Evolutionary conservation across 2,329 filamentous ascomycete genomes (phyloP).

Genomic region (Harringtonia aguacate): DNA sequence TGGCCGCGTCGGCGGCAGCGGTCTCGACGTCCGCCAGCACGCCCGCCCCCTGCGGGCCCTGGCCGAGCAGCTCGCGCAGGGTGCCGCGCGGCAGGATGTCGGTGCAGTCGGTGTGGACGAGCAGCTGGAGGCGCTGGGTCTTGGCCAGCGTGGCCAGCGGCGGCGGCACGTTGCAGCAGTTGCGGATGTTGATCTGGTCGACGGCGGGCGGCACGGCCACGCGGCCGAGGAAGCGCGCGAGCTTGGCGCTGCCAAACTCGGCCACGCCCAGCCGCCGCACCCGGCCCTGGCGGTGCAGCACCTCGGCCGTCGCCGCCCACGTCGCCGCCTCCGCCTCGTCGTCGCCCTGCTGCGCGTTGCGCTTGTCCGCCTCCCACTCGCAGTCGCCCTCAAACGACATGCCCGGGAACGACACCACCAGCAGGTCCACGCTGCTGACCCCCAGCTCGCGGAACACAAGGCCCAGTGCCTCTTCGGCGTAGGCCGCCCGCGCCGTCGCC

Average conservation of each 20-base stretch:
- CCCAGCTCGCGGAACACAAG: slow-evolving; percentile 73
- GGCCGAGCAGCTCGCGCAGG: slow-evolving; percentile 70
- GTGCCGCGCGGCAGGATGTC: slow-evolving; percentile 84
- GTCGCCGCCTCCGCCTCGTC: slow-evolving; percentile 59
- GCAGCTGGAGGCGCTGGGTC: slow-evolving; percentile 68
- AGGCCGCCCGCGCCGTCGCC: slow-evolving; percentile 50
- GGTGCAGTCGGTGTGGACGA: slow-evolving; percentile 90
- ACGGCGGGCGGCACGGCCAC: slow-evolving; percentile 68
- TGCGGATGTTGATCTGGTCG: slow-evolving; percentile 90
- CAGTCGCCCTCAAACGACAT: slow-evolving; percentile 90
- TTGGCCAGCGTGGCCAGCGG: slow-evolving; percentile 79
- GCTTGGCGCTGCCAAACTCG: slow-evolving; percentile 80
- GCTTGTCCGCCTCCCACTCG: slow-evolving; percentile 62
- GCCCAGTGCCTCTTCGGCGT: slow-evolving; percentile 68
- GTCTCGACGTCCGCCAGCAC: slow-evolving; percentile 47
- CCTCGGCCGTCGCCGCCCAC: slow-evolving; percentile 59
- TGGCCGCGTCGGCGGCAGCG: slow-evolving; percentile 16
- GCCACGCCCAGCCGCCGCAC: slow-evolving; percentile 73
- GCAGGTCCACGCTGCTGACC: slow-evolving; percentile 66
- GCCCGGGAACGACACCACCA: slow-evolving; percentile 88
- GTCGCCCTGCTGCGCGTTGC: slow-evolving; percentile 49
- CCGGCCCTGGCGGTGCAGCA: slow-evolving; percentile 57
- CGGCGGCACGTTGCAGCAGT: slow-evolving; percentile 93
- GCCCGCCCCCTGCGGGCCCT: slow-evolving; percentile 60
- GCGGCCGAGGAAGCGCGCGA: slow-evolving; percentile 64